Evolutionary conservation across 768 basidiomycete genomes (phyloP), one percentile per base, ranked within the genome.

Genomic region (Leucocoprinus birnbaumii): DNA sequence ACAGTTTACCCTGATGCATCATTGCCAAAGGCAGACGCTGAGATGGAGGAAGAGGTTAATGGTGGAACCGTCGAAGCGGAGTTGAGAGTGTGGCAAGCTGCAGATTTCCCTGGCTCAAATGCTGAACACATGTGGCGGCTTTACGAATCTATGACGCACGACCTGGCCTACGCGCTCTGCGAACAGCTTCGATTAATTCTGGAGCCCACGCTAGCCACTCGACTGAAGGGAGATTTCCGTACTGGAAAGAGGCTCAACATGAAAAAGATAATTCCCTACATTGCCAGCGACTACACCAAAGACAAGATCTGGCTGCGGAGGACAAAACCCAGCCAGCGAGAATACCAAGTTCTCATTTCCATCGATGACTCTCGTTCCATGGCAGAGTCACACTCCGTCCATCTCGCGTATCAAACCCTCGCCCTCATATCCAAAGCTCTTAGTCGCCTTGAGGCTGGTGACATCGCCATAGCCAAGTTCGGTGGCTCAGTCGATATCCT

Each of bases 291-390:
- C 72, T 99, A 92, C 76, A 98, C 95, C 49, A 98, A 98, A 69
- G 96, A 99, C 79, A 95, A 95, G 72, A 98, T 98, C 60, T 99
- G 97, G 97, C 77, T 98, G 34, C 87, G 96, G 22, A 83, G 97
- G 19, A 97, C 95, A 3, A 86, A 89, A 48, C 96, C 97, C 4
- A 94, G 91, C 66, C 86, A 91, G 63, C 82, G 97, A 46, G 95
- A 97, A 66, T 98, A 98, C 69, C 96, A 99, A 65, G 85, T 99
- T 2, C 81, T 98, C 38, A 80, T 99, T 54, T 89, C 94, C 9
- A 81, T 99, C 47, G 97, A 98, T 65, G 97, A 98, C 73, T 98
- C 94, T 3, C 86, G 89, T 31, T 97, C 94, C 34, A 98, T 99
- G 97, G 86, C 91, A 10, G 92, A 95, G 69, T 89, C 87, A 3